Base-by-base conservation (phyloP, 176 grass and related monocot species). In the Elymus sibiricus region DNA sequence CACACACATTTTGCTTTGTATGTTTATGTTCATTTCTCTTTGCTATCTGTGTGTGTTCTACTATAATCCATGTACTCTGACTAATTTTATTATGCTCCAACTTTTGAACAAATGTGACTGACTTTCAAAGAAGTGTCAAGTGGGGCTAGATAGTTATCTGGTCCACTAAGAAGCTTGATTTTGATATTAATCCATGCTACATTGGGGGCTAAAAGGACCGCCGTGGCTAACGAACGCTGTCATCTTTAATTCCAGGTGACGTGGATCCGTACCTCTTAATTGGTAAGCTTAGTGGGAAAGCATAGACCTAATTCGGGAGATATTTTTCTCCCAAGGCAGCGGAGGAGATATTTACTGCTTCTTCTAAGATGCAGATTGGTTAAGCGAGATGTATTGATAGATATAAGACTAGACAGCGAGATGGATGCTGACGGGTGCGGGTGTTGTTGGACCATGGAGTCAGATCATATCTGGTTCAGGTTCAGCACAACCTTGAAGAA, bases 281-380 rank as follows among this genome's bases (percentile, higher is more conserved):
- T 11, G 5, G 37, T 78, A 79, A 84, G n/a, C 16, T 22, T 25
- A 64, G 39, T 29, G 8, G 12, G 5, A 72, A 31, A 32, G 31
- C 22, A 10, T 38, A 72, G 11, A 19, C 9, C 16, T 22, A 2
- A 62, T 75, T 39, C 17, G 13, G 5, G 22, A 83, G 79, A 87
- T 87, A 87, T 87, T 83, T 65, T 74, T 49, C 42, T 49, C 67
- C 67, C 1, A 70, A 19, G 7, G 25, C 3, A 47, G 24, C 3
- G 25, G 42, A 74, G 71, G 12, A 7, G 71, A 47, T 74, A 74
- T 74, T 74, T 74, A 26, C 13, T 74, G 15, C 13, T 86, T 1
- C 51, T 90, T 1, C 72, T 24, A 79, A 66, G 88, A 86, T n/a
- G 71, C 17, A 63, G 84, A 83, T 70, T 13, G 43, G 19, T 43